Evolutionary conservation across 768 basidiomycete genomes (phyloP).

Genomic region (Lenzites betulinus): DNA sequence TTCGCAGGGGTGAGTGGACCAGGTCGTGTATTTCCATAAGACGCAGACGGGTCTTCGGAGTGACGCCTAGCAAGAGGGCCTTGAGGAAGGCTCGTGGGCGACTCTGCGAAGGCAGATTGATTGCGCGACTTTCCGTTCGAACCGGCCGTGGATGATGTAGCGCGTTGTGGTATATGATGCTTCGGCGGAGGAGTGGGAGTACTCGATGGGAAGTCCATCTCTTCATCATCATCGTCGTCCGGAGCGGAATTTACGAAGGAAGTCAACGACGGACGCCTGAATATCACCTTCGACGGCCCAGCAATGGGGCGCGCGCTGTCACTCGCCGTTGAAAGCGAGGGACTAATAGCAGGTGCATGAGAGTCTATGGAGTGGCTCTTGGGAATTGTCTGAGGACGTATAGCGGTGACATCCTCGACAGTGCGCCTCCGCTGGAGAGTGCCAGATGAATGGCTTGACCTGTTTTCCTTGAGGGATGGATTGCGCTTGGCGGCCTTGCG

Average conservation of each 20-base stretch:
- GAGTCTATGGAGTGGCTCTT: background rate
- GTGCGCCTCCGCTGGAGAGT: background rate
- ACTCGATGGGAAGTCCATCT: constrained; percentile 4
- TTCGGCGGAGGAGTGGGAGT: constrained; percentile 11
- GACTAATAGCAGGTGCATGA: background rate
- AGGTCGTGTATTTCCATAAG: background rate
- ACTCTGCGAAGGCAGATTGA: constrained; percentile 1
- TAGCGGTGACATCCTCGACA: background rate
- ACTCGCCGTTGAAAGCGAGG: no score
- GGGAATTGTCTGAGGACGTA: background rate
- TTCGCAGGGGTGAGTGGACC: background rate
- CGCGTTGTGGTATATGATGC: background rate
- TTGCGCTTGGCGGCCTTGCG: constrained; percentile 3
- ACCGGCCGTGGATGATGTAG: background rate
- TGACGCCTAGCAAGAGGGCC: background rate
- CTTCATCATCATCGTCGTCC: background rate
- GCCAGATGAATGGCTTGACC: no score
- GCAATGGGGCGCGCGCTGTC: background rate
- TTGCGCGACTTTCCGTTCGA: background rate
- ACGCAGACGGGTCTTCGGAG: background rate
- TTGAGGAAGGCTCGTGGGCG: background rate
- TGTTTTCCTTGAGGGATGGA: background rate
- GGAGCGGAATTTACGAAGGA: background rate
- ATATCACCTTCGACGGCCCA: background rate
- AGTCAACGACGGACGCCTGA: background rate